Evolutionary conservation across 352 stramenopile genomes (phyloP).

Genomic region (Pythium sukuiense): DNA sequence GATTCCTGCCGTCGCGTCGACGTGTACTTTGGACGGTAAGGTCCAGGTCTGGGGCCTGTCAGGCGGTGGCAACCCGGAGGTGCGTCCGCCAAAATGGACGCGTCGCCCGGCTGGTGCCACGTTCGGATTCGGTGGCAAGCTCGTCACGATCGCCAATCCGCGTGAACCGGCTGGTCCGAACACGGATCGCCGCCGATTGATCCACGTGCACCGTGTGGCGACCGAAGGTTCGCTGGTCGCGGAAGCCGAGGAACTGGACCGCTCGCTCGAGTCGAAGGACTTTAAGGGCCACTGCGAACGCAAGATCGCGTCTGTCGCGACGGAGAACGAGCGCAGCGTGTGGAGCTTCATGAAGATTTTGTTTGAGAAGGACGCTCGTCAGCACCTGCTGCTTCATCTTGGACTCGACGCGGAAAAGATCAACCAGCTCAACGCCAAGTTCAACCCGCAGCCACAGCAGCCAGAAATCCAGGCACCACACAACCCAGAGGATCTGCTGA

Average conservation of each 20-base stretch:
- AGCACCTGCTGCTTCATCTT: constrained; percentile 94
- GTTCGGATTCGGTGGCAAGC: constrained; percentile 96
- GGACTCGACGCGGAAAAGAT: constrained; percentile 94
- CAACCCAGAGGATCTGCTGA: constrained; percentile 39
- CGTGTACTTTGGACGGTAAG: constrained; percentile 97
- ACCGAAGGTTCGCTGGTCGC: constrained; percentile 82
- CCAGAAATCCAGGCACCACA: constrained; percentile 10
- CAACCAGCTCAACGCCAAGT: constrained; percentile 80
- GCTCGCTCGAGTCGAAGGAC: constrained; percentile 87
- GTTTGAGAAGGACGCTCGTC: constrained; percentile 94
- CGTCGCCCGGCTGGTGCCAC: constrained; percentile 87
- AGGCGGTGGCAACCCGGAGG: constrained; percentile 71
- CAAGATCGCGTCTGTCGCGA: constrained; percentile 71
- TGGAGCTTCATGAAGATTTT: constrained; percentile 94
- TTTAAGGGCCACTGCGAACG: constrained; percentile 92
- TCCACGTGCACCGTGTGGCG: constrained; percentile 83
- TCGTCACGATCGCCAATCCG: constrained; percentile 89
- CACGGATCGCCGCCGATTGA: constrained; percentile 58
- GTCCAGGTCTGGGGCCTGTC: constrained; percentile 92
- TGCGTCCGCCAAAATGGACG: constrained; percentile 95
- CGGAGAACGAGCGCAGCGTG: constrained; percentile 70
- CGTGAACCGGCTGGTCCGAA: constrained; percentile 52
- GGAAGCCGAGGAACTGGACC: constrained; percentile 90
- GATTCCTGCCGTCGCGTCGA: constrained; percentile 93
- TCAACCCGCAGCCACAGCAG: constrained; percentile 51